Percentiles rank a stretch among this genome's conserved stretches.
Evolutionary conservation across 1,284 basidiomycete genomes (phyloP).

Genomic region (Malassezia globosa): DNA sequence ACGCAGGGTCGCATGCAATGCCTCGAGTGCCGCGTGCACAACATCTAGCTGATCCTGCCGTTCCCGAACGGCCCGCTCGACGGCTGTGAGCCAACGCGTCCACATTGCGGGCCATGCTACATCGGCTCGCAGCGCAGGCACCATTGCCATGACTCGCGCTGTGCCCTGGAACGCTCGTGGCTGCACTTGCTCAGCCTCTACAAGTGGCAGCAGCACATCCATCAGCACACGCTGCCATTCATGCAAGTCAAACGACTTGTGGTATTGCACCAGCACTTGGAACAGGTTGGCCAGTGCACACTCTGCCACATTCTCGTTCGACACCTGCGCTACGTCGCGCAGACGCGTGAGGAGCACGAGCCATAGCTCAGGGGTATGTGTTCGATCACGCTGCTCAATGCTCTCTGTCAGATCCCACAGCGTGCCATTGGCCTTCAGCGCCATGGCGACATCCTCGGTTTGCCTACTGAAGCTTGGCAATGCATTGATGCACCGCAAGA

Average conservation of each 20-base stretch:
- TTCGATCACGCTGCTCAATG: conserved; percentile 22
- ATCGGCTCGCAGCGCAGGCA: conserved; percentile 55
- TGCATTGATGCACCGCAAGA: conserved; percentile 75
- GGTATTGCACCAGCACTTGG: conserved; percentile 83
- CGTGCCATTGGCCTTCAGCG: conserved; percentile 56
- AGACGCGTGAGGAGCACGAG: conserved; percentile 77
- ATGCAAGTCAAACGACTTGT: conserved; percentile 61
- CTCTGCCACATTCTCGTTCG: conserved; percentile 72
- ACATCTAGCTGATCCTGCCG: background rate
- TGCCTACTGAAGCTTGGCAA: conserved; percentile 82
- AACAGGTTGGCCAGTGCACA: conserved; percentile 92
- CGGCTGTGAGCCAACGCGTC: conserved; percentile 3
- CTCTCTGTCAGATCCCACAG: conserved; percentile 45
- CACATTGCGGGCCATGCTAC: conserved; percentile 5
- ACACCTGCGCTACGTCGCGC: conserved; percentile 67
- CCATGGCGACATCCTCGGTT: conserved; percentile 79
- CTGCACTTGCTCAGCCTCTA: conserved; percentile 55
- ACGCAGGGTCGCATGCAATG: background rate
- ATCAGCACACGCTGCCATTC: conserved; percentile 62
- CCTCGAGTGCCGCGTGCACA: conserved; percentile 8
- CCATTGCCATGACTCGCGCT: conserved; percentile 72
- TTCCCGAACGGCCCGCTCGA: background rate
- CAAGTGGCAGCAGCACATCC: conserved; percentile 73
- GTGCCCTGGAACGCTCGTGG: conserved; percentile 67
- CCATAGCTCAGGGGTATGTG: conserved; percentile 53